Evolutionary conservation across 2,329 filamentous ascomycete species (phyloP), one percentile per base, ranked within the genome.

Genomic region (Cladophialophora carrionii): DNA sequence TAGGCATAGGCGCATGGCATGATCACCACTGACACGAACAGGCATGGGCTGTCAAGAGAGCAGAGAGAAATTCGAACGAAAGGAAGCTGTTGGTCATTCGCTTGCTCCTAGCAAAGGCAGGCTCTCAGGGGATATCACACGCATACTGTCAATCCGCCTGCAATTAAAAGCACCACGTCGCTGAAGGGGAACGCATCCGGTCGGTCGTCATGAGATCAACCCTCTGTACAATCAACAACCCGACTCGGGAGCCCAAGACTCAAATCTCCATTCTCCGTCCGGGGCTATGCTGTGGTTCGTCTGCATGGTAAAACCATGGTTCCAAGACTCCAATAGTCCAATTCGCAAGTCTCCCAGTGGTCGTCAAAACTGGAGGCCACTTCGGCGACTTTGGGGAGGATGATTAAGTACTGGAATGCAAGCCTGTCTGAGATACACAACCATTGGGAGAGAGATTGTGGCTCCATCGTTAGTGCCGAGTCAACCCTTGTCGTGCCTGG

Each of bases 401-500:
- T 17, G n/a, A 8, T 8, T n/a, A 17, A 43, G 37, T n/a, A 43
- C 4, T 20, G 37, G 14, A 8, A 5, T 43, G 37, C 37, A 7
- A 43, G 37, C 37, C 17, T n/a, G 37, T 8, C 17, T 6, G 37
- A 43, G 17, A 6, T 43, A 8, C n/a, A n/a, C 17, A 43, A 20
- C 37, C 37, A 14, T 8, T 8, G 14, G n/a, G 37, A 17, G 17
- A 7, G 17, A 43, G 17, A 17, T 20, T 17, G 17, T 10, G 20
- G 22, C n/a, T 17, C 12, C 22, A 29, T 20, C 9, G 8, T 69
- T 48, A 69, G 55, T 65, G 61, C 55, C 73, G 71, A 29, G 75
- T 75, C 54, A 80, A 74, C 57, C 79, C 79, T 78, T 81, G 79
- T 70, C 77, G 74, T 71, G 77, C 79, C 78, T 81, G 58, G 64